Conservation (phyloP, 2,329 filamentous ascomycete species). For the Aquanectria penicillioides region DNA sequence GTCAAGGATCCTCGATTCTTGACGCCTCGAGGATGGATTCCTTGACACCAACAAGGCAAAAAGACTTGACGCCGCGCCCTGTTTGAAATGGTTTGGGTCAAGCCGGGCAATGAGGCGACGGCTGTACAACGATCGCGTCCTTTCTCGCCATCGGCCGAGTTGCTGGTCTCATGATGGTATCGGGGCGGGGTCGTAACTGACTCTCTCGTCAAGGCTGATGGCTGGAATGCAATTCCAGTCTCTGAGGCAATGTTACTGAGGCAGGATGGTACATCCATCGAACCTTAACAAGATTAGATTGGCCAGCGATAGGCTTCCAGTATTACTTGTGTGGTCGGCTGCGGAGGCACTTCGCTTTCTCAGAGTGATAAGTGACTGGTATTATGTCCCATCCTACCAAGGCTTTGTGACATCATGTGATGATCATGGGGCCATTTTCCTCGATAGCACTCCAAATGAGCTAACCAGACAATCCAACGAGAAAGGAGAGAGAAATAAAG, state of each 20-base stretch:
- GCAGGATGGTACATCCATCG: background rate
- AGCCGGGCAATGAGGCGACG: slow-evolving; percentile 6
- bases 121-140: slow-evolving; percentile 13
- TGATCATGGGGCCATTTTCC: no score
- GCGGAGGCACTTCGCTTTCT: no score
- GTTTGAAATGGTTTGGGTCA: slow-evolving; percentile 5
- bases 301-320: background rate
- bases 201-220: slow-evolving; percentile 9
- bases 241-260: slow-evolving; percentile 16
- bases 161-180: background rate
- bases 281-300: slow-evolving; percentile 14
- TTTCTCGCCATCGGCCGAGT: slow-evolving; percentile 25
- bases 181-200: background rate
- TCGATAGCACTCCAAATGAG: no score
- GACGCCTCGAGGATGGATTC: background rate
- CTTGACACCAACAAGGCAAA: background rate
- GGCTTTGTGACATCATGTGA: no score
- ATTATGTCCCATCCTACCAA: no score
- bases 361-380: no score
- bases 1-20: background rate
- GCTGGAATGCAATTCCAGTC: slow-evolving; percentile 26
- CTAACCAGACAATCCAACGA: no score
- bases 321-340: no score
- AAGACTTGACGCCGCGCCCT: background rate
- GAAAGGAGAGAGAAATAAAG: no score